Conservation (phyloP, 1,284 basidiomycete genomes). For the Leccinum pallidistipes region DNA sequence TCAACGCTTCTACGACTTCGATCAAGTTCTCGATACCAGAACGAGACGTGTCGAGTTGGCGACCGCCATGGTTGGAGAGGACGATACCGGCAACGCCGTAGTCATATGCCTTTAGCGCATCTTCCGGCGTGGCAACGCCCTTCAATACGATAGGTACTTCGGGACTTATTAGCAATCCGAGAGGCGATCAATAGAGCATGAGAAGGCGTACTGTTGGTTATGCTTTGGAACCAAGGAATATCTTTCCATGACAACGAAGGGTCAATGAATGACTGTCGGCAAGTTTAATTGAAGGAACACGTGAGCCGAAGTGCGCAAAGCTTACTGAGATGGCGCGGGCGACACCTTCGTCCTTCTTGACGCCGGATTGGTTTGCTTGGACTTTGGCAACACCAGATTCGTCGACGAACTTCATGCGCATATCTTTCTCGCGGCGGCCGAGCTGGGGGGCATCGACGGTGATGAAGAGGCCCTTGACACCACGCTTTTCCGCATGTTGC, state of each 20-base stretch:
- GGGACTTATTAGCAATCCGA: neutral
- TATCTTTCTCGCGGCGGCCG: conserved; percentile 88
- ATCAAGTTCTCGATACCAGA: conserved; percentile 67
- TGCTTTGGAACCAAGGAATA: conserved; percentile 85
- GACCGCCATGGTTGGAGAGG: conserved; percentile 65
- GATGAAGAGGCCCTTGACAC: conserved; percentile 83
- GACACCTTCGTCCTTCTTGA: conserved; percentile 86
- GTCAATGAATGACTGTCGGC: conserved; percentile 83
- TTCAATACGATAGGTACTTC: conserved; percentile 61
- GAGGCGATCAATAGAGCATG: neutral
- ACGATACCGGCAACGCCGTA: conserved; percentile 65
- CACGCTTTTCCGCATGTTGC: conserved; percentile 76
- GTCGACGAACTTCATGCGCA: conserved; percentile 92
- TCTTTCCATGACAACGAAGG: conserved; percentile 86
- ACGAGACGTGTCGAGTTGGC: conserved; percentile 65
- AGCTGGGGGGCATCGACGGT: conserved; percentile 92
- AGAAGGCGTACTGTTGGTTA: conserved; percentile 68
- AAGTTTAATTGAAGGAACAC: conserved; percentile 2
- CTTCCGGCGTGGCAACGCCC: conserved; percentile 60
- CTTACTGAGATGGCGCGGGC: conserved; percentile 85
- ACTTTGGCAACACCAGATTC: conserved; percentile 62
- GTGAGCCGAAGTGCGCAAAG: conserved; percentile 9
- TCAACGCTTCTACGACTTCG: conserved; percentile 60
- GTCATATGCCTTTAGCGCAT: conserved; percentile 67
- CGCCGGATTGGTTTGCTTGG: conserved; percentile 53